phyloP scores from a whole-genome alignment of 2,329 filamentous ascomycete genomes.

The Colletotrichum eremochloae region DNA sequence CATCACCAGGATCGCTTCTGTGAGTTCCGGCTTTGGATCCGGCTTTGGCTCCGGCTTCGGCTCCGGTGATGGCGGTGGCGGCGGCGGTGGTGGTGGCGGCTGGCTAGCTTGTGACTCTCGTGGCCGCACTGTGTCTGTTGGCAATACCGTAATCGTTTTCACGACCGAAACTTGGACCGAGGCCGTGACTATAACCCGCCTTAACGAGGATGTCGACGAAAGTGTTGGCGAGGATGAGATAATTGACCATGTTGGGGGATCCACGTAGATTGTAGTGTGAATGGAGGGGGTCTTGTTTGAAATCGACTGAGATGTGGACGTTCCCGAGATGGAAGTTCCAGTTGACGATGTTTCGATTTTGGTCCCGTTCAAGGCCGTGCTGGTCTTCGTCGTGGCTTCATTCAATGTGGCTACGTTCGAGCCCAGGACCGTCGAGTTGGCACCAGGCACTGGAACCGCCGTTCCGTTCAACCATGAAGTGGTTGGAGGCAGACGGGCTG shows the following conservation, averaged over 20 bases:
- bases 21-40: not conserved
- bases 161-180: not conserved
- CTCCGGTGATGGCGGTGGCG: too few relatives aligned
- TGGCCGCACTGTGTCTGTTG: not conserved
- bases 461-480: not conserved
- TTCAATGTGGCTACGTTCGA: not conserved
- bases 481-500: not conserved
- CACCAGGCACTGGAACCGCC: not conserved
- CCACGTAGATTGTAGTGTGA: not conserved
- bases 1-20: not conserved
- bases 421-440: not conserved
- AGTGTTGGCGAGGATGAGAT: not conserved
- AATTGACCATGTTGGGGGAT: not conserved
- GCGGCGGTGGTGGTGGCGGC: too few relatives aligned
- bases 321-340: not conserved
- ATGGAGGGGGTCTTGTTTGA: not conserved
- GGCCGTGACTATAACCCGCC: not conserved
- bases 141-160: not conserved
- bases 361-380: not conserved
- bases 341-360: not conserved
- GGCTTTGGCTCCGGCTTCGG: not conserved
- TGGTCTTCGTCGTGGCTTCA: not conserved
- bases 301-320: too few relatives aligned
- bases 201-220: not conserved
- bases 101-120: too few relatives aligned